Base-by-base conservation (phyloP, 164 flowering plant genomes). In the Stephania cephalantha region DNA sequence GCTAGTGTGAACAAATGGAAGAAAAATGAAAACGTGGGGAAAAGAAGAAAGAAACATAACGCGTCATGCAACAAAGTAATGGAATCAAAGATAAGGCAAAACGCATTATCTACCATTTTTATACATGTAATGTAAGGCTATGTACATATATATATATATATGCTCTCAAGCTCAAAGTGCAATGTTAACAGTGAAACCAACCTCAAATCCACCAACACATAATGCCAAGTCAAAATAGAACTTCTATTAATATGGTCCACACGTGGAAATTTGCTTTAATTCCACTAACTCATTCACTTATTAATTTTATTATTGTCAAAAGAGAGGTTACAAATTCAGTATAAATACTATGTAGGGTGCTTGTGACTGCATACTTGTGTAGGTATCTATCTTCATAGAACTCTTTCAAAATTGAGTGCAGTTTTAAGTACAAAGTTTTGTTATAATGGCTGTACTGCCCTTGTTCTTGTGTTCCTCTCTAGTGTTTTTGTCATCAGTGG, bases 361-460 rank as follows among this genome's bases (percentile, higher is more conserved):
- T 46, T 68, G 20, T 50, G 42, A n/a, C n/a, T 11, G 30, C 31
- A 7, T 31, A 25, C 25, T 18, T 25, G 15, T 25, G 15, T 53
- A 17, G 46, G 45, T 70, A 35, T 35, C 42, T 4, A 35, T 35
- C 42, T 35, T 35, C 42, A 35, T 35, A 35, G 42, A 35, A 35
- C 42, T 2, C 42, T 0, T 4, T 25, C 25, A 25, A 35, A 35
- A 35, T 4, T 35, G 42, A 35, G 42, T 35, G 42, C 1, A 0
- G 42, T 35, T 35, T 35, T 35, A 35, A 35, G 42, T 35, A 35
- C 42, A 35, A 35, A 35, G 2, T 35, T 35, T 35, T 35, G 42
- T 35, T 35, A 35, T 35, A 76, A 84, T 84, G 84, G 78, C 76
- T 2, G 42, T 35, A 25, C 25, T 25, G 68, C 48, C 42, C 68